Base-by-base conservation (phyloP, 805 yeast species). In the Saturnispora dispora region DNA sequence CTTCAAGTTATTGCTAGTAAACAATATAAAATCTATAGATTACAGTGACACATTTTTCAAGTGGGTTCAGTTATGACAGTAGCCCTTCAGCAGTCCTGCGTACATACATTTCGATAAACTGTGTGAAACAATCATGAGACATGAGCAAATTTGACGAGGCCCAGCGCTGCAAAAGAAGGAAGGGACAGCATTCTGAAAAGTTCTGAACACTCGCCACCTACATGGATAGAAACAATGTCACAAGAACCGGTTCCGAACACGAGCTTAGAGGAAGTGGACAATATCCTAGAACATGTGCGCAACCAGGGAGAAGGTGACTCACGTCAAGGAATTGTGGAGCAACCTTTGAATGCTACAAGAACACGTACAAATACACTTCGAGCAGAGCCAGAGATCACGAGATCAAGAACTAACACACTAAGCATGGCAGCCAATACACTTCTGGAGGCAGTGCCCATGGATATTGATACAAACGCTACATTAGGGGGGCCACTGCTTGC, bases 321-420 rank as follows among this genome's bases (percentile, higher is more conserved):
- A 13, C 13, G 3, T 23, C 27, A 22, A 7, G 44, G 32, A 23
- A 15, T 10, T 20, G 30, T 28, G 4, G 44, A 43, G 42, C 28
- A 25, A 25, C 30, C 18, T 13, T 17, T n/a, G 15, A 27, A 18
- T 42, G 18, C 10, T 10, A n/a, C 22, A 20, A 48, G 57, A 33
- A 54, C 52, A 2, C 42, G 57, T 5, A 48, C 53, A 15, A 52
- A 54, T 45, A 54, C 57, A 1, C 39, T 52, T 45, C n/a, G 25
- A 32, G 15, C 41, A 37, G 44, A 37, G 13, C 22, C 45, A 18
- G 44, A 30, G 22, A 28, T 4, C n/a, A 22, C 17, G 22, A 48
- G 57, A 33, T 51, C 52, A 3, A 40, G 57, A 11, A 50, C 53
- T 2, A 52, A 54, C 41, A 54, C 57, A 3, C 39, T 54, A 20